A percentile compares a stretch with the other conserved stretches of the same genome.
phyloP scores from a whole-genome alignment of 352 stramenopile species.

The Pythium rhizo-oryzae region DNA sequence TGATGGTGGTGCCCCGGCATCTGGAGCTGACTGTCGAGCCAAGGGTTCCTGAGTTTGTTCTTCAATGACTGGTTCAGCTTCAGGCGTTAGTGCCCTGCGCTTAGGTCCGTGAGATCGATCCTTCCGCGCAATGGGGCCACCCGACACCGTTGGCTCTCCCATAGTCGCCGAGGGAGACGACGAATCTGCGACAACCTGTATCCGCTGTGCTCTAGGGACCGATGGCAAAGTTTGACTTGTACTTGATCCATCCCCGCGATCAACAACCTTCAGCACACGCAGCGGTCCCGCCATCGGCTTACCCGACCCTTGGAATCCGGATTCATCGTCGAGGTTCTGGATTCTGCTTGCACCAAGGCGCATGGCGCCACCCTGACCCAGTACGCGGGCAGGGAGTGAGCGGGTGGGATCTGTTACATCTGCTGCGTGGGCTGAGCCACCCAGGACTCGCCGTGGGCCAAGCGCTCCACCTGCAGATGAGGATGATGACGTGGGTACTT shows the following conservation, averaged over 20 bases:
- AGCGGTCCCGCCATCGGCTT: constrained; percentile 20
- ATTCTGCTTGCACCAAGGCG: constrained; percentile 16
- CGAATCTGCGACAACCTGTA: constrained; percentile 23
- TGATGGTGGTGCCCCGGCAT: neutral
- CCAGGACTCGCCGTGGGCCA: constrained; percentile 25
- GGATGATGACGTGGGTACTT: constrained; percentile 9
- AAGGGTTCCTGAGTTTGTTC: neutral
- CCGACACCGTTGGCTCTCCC: neutral
- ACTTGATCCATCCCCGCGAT: neutral
- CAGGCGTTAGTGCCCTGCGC: constrained; percentile 24
- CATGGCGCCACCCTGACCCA: constrained; percentile 22
- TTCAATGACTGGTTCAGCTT: constrained; percentile 3
- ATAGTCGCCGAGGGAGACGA: neutral
- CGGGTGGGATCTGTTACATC: constrained; percentile 11
- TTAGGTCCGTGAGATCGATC: constrained; percentile 31
- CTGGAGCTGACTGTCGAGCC: neutral
- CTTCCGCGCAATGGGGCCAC: constrained; percentile 22
- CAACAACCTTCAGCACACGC: constrained; percentile 26
- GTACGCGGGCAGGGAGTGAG: constrained; percentile 7
- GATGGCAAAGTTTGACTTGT: constrained; percentile 8
- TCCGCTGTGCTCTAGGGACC: constrained; percentile 25
- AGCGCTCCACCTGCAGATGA: neutral
- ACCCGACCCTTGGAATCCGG: neutral
- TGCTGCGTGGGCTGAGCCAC: neutral
- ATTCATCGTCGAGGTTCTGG: constrained; percentile 18